phyloP scores from a whole-genome alignment of 257 asterid genomes.

The Ehretia macrophylla region DNA sequence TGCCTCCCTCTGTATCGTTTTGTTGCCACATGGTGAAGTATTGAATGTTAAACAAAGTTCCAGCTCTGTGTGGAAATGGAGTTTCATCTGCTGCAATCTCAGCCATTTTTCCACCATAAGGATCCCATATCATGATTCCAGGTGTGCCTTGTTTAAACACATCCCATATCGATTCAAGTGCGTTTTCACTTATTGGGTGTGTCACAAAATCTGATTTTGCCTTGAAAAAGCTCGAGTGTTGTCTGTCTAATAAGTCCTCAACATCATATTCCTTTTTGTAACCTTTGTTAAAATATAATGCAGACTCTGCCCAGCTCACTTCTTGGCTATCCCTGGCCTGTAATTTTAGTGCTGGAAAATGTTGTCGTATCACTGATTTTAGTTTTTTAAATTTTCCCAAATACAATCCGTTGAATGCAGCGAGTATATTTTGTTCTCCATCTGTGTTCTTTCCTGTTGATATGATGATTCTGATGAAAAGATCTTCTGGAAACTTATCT shows the following conservation, averaged over 20 bases:
- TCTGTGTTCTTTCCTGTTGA: background rate
- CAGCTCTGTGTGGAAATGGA: slow-evolving; percentile 67
- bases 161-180: slow-evolving; percentile 21
- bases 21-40: slow-evolving; percentile 50
- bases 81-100: slow-evolving; percentile 24
- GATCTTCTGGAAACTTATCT: slow-evolving; percentile 25
- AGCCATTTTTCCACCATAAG: slow-evolving; percentile 57
- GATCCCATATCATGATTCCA: slow-evolving; percentile 41
- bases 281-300: slow-evolving; percentile 3
- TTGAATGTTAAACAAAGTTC: slow-evolving; percentile 40
- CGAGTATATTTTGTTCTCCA: background rate
- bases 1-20: background rate
- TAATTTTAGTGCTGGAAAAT: slow-evolving; percentile 40
- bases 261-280: background rate
- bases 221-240: slow-evolving; percentile 29
- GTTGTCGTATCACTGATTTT: slow-evolving; percentile 1
- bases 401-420: slow-evolving; percentile 11
- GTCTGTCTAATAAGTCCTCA: slow-evolving; percentile 1
- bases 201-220: slow-evolving; percentile 49
- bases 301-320: slow-evolving; percentile 56
- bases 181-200: slow-evolving; percentile 27
- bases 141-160: slow-evolving; percentile 19
- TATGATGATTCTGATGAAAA: slow-evolving; percentile 45
- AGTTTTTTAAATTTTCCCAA: slow-evolving; percentile 6
- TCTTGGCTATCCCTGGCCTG: slow-evolving; percentile 27